These are phyloP conservation scores for Exophiala calicioides DNA, from an alignment of 2,329 filamentous ascomycete species.

Conservation along the genomic window DNA sequence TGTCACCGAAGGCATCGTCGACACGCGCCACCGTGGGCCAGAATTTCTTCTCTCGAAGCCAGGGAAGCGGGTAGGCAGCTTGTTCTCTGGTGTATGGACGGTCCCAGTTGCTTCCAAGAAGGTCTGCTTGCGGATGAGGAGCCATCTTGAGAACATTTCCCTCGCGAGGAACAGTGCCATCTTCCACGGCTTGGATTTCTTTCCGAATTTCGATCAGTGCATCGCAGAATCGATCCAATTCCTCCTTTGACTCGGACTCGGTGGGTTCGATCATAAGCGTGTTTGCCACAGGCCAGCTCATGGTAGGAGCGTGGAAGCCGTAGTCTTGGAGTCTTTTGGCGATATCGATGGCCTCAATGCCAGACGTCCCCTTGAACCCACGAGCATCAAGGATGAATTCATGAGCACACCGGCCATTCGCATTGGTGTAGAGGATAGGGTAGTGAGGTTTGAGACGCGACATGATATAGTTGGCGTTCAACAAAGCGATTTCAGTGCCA, in stretches of 20 bases:
- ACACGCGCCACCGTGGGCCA: slow-evolving; percentile 87
- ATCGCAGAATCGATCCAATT: slow-evolving; percentile 91
- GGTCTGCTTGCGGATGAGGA: slow-evolving; percentile 80
- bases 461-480: slow-evolving; percentile 97
- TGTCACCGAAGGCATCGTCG: slow-evolving; percentile 88
- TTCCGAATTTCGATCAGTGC: slow-evolving; percentile 81
- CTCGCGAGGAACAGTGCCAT: slow-evolving; percentile 71
- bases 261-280: slow-evolving; percentile 98
- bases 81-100: slow-evolving; percentile 77
- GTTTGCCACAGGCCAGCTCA: slow-evolving; percentile 94
- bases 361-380: slow-evolving; percentile 77
- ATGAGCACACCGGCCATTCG: slow-evolving; percentile 83
- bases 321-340: slow-evolving; percentile 97
- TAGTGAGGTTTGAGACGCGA: slow-evolving; percentile 83
- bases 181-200: slow-evolving; percentile 82
- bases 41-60: slow-evolving; percentile 92
- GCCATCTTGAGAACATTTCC: slow-evolving; percentile 86
- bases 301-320: slow-evolving; percentile 94
- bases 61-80: slow-evolving; percentile 83
- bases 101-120: slow-evolving; percentile 76
- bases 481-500: slow-evolving; percentile 86
- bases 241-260: slow-evolving; percentile 86
- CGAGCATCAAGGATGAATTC: slow-evolving; percentile 95
- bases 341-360: slow-evolving; percentile 89
- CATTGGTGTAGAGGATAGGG: slow-evolving; percentile 90